Evolutionary conservation across 306 rosid species (phyloP), one percentile per base, ranked within the genome.

Genomic region (Prunus kanzakura): DNA sequence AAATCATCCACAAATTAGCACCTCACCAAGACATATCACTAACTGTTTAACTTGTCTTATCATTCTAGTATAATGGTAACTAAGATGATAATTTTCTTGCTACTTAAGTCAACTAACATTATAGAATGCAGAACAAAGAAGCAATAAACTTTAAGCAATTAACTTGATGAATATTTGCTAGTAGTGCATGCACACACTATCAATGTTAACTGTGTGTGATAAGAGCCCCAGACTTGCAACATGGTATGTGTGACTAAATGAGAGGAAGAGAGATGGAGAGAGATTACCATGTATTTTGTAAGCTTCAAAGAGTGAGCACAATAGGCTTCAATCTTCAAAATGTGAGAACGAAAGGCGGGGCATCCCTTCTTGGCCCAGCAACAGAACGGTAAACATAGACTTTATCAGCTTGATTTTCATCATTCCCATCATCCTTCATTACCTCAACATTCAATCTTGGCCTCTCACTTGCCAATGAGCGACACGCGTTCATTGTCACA

Each of bases 381-480:
- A 93, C 86, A 51, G 98, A 79, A 22, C 97, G 95, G 81, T 93
- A 91, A 57, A 93, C 91, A 73, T 93, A 93, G 77, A 93, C 83
- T 64, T 79, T 89, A 18, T 83, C 85, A 52, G 90, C 92, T 60
- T 68, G 84, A 52, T 80, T 63, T 9, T 82, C 88, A 50, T 77
- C 83, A 11, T 67, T 76, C 58, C 87, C 92, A 3, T 77, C 89
- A 46, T 88, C 92, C 81, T 84, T 86, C 29, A 89, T 93, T 4
- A 91, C 97, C 83, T 93, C 98, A 64, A 93, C 93, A 75, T 93
- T 93, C 87, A 93, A 78, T 81, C 96, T 84, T 1, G 89, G 98
- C 92, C 79, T 86, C 76, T 91, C 80, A 73, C 79, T 79, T 14
- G 93, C 92, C 81, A 91, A 79, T 18, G 79, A 10, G 69, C 87